phyloP scores from a whole-genome alignment of 257 asterid species.

The Nicotiana tabacum region DNA sequence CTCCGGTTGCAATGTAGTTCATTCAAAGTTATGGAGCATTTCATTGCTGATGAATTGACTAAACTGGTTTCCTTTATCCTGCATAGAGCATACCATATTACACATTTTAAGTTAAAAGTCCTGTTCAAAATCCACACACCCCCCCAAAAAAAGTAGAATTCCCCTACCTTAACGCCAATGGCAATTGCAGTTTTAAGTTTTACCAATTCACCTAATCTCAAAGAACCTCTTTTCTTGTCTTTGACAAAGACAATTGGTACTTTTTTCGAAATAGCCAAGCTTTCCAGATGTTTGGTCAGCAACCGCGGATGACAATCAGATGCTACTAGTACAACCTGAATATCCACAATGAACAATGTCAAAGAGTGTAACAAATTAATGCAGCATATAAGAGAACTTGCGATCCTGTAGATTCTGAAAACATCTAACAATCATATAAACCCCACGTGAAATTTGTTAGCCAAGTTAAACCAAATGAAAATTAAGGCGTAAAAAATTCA shows the following conservation, averaged over 20 bases:
- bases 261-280: slow-evolving; percentile 63
- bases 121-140: neutral
- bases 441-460: neutral
- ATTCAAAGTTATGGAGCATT: neutral
- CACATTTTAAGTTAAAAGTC: neutral
- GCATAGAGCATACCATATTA: slow-evolving; percentile 20
- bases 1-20: slow-evolving; percentile 4
- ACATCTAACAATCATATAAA: neutral
- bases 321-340: slow-evolving; percentile 67
- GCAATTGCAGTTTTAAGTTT: slow-evolving; percentile 79
- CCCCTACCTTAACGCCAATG: slow-evolving; percentile 68
- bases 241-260: slow-evolving; percentile 61
- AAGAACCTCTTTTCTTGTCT: slow-evolving; percentile 67
- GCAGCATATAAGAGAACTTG: neutral
- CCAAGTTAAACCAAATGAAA: neutral
- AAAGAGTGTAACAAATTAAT: neutral
- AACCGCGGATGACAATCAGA: slow-evolving; percentile 80
- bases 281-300: slow-evolving; percentile 68
- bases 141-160: neutral
- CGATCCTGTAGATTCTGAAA: neutral
- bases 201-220: slow-evolving; percentile 70
- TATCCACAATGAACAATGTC: neutral
- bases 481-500: neutral
- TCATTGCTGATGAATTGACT: slow-evolving; percentile 34
- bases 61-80: slow-evolving; percentile 53